Base-by-base conservation (phyloP, 2,329 filamentous ascomycete species). In the Geosmithia putterillii region DNA sequence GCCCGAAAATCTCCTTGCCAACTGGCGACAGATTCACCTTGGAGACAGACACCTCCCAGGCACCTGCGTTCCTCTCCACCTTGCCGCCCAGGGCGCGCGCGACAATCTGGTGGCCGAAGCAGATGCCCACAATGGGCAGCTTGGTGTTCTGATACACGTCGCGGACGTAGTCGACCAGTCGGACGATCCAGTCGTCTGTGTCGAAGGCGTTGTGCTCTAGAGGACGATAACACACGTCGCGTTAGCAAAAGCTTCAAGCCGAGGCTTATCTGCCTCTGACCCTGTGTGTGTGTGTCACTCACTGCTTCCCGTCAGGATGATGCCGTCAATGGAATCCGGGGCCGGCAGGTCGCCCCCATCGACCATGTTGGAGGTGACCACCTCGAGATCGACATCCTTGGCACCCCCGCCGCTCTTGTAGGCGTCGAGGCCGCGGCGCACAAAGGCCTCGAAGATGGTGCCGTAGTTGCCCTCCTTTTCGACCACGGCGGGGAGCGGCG, bases 21-120 rank as follows among this genome's bases (percentile, higher is more conserved):
- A 34, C 37, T 19, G 34, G 17, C 7, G 44, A 42, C 17, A 45
- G 40, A 19, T 42, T 28, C 19, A 45, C 32, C 17, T 42, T 34
- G 7, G 42, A 40, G 6, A 45, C 44, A 4, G 44, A 42, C 10
- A 45, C 40, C 50, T 71, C 68, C 66, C 67, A 70, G 1, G 65
- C 65, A 17, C 55, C 57, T 2, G 62, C 55, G 28, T 57, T 64
- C 47, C 59, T 58, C 9, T 58, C 60, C 2, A 67, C 56, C 22
- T 54, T 53, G 4, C 62, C 58, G 37, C 57, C 62, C 22, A 66
- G 52, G 2, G 67, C 66, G 3, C 67, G 56, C 2, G 61, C 68
- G 25, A 71, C 49, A 22, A 71, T 69, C 51, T 71, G 67, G 41
- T 71, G 67, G 2, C 68, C 67, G 47, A 70, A 71, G 48, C 68